Evolutionary conservation across 2,329 filamentous ascomycete species (phyloP), one percentile per base, ranked within the genome.

Genomic region (Exserohilum rostratum): DNA sequence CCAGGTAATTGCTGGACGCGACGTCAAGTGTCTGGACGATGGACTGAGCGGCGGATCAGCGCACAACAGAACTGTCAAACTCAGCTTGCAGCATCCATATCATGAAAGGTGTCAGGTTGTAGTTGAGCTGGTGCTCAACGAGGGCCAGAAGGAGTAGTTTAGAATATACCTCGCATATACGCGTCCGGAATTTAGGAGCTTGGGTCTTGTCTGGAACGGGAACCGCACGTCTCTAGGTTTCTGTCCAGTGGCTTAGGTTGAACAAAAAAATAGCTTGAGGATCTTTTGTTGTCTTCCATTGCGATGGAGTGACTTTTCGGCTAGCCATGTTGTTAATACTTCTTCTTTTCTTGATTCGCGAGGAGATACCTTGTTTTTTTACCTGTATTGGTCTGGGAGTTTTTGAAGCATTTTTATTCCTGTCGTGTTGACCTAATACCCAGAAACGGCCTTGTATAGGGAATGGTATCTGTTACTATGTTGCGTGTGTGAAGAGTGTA

Each of bases 11-110:
- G 89, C 92, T 0, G 95, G 95, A 0, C 83, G 90, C 58, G 93
- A 97, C 69, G 91, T 99, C 44, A 88, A 90, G 60, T 91, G 93
- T 65, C 82, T 99, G 9, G 96, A 99, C 73, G 92, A 96, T 69
- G 69, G 70, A 54, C 50, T 72, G 46, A 64, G 64, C 55, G 62
- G 79, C 66, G 68, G 78, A 39, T 70, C 68, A 15, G 55, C 68
- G 42, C 74, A 73, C 39, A 74, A 87, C 62, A 85, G 90, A 50
- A 96, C 90, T 1, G 88, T 98, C 68, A 99, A 99, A 84, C 86
- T 99, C 65, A 89, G 88, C 67, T 93, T 99, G 90, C 90, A 91
- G 70, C 95, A 99, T 78, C 95, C 95, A 0, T 90, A 96, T 77
- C 82, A 90, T 60, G 85, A 91, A 55, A 87, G 90, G 47, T 88